Conservation (phyloP, 129 eudicot genomes). For the Flaveria brownii region DNA sequence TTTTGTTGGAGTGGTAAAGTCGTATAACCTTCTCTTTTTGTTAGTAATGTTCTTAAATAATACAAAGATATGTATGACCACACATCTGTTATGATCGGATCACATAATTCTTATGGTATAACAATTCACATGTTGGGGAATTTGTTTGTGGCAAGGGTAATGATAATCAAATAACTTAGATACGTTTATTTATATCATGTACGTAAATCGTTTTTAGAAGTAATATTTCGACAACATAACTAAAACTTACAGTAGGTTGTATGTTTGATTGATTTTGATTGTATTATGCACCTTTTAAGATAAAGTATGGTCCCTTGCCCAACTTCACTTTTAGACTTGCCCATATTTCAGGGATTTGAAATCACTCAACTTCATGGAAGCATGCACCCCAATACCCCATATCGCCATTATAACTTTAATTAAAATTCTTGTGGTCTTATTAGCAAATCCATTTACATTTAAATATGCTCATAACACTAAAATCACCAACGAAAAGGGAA, state of each 20-base stretch:
- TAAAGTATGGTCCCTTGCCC: background rate
- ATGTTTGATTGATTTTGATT: background rate
- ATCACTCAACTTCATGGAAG: background rate
- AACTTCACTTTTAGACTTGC: background rate
- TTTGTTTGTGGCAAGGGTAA: too few species aligned
- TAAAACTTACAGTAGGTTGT: background rate
- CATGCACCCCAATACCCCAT: background rate
- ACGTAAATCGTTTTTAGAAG: background rate
- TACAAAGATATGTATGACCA: background rate
- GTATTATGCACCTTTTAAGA: background rate
- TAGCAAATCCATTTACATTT: background rate
- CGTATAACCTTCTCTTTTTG: constrained; percentile 7
- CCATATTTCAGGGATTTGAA: background rate
- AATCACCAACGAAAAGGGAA: background rate
- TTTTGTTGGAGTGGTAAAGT: constrained; percentile 79
- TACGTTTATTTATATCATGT: background rate
- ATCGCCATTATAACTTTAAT: background rate
- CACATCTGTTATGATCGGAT: background rate
- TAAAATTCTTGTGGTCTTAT: background rate
- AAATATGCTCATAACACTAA: background rate
- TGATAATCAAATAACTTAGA: background rate
- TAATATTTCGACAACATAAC: background rate
- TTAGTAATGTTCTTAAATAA: background rate
- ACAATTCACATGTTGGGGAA: background rate
- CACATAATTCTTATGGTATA: constrained; percentile 8